These are phyloP conservation scores for Russula olivacea DNA, from an alignment of 768 basidiomycete species.

Conservation along the genomic window DNA sequence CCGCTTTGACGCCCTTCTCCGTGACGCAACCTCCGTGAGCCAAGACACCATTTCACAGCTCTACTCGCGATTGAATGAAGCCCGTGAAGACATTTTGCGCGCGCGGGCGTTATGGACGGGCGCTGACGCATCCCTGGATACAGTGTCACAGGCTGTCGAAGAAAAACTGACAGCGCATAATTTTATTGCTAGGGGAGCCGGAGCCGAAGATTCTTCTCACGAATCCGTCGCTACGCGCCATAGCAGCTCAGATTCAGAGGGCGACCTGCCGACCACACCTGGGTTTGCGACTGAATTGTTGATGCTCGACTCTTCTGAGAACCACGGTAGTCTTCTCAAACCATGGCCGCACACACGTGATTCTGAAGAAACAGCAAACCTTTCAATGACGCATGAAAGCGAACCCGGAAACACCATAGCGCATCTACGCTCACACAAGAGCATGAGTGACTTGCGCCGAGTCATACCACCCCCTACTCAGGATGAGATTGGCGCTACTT, in stretches of 20 bases:
- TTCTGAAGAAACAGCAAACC: background rate
- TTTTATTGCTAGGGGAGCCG: background rate
- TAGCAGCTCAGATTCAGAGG: constrained; percentile 13
- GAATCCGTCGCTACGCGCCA: constrained; percentile 6
- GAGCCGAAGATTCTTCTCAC: constrained; percentile 3
- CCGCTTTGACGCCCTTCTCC: constrained; percentile 42
- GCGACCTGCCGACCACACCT: constrained; percentile 3
- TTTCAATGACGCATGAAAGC: background rate
- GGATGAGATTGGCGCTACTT: background rate
- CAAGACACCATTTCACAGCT: constrained; percentile 45
- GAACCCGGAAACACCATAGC: background rate
- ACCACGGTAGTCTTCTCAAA: background rate
- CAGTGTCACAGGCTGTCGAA: constrained; percentile 40
- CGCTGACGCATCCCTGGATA: constrained; percentile 41
- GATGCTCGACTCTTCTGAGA: constrained; percentile 4
- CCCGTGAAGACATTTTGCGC: constrained; percentile 42
- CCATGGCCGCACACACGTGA: constrained; percentile 10
- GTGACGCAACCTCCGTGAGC: constrained; percentile 44
- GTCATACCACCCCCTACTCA: background rate
- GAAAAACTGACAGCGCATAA: constrained; percentile 33
- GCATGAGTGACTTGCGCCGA: constrained; percentile 21
- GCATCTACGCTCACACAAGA: constrained; percentile 20
- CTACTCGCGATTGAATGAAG: constrained; percentile 49
- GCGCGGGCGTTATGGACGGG: constrained; percentile 43
- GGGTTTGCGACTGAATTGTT: background rate